A percentile compares a stretch with the other conserved stretches of the same genome.
Evolutionary conservation across 2,329 filamentous ascomycete genomes (phyloP).

Genomic region (Ophiostoma perfectum): DNA sequence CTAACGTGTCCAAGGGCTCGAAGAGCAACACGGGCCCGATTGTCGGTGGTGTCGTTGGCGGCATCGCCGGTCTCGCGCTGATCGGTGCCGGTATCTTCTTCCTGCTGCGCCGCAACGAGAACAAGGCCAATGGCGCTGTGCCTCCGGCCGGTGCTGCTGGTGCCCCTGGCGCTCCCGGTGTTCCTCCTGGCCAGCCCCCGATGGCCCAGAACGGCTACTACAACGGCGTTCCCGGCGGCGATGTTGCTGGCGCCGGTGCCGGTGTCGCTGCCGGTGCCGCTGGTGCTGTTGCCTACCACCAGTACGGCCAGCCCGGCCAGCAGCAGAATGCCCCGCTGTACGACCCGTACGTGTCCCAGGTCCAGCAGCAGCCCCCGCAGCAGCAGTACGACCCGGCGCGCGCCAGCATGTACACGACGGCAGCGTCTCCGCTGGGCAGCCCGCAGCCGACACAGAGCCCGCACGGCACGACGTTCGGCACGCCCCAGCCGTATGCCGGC

Average conservation of each 20-base stretch:
- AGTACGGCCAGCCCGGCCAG: constrained; percentile 14
- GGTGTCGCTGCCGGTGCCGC: not conserved
- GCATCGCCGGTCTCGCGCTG: constrained; percentile 32
- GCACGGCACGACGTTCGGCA: not conserved
- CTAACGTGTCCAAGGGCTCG: not conserved
- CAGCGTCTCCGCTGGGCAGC: constrained; percentile 3
- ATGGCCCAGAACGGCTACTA: constrained; percentile 24
- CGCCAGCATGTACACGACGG: not conserved
- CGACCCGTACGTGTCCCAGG: constrained; percentile 9
- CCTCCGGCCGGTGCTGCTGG: not conserved
- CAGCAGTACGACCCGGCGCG: constrained; percentile 18
- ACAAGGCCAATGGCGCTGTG: constrained; percentile 15
- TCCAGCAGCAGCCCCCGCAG: constrained; percentile 4
- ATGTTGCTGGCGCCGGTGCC: constrained; percentile 7
- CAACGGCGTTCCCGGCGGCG: not conserved
- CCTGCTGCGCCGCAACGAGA: constrained; percentile 29
- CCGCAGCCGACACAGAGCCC: constrained; percentile 15
- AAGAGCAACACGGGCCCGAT: constrained; percentile 30
- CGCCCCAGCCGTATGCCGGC: not conserved
- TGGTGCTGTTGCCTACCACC: constrained; percentile 8
- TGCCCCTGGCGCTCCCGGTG: constrained; percentile 16
- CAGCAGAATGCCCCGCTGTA: constrained; percentile 17
- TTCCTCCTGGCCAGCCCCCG: constrained; percentile 19
- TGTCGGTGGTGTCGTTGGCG: constrained; percentile 31
- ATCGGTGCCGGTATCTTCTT: constrained; percentile 32